Evolutionary conservation across 495 filamentous ascomycete species (phyloP).

Genomic region (Neurospora discreta): DNA sequence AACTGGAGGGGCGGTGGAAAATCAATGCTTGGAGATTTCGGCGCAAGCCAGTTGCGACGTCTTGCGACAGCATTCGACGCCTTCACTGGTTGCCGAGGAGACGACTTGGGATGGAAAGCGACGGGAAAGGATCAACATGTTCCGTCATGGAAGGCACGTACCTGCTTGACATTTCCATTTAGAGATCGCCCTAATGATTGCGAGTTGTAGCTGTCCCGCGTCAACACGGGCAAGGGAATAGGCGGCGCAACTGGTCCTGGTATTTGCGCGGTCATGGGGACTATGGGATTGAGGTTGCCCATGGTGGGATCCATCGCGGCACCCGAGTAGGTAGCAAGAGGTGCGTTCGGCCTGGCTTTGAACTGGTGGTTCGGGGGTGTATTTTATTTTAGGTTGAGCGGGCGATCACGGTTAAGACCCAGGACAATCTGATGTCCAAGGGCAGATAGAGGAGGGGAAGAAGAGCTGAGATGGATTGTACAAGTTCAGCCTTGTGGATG

Average conservation of each 20-base stretch:
- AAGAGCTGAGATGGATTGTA: background rate
- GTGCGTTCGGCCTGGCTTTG: background rate
- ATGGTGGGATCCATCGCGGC: background rate
- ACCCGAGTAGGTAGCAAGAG: background rate
- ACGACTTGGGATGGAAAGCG: constrained; percentile 1
- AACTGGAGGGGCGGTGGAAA: background rate
- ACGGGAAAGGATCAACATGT: constrained; percentile 2
- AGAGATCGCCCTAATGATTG: constrained; percentile 33
- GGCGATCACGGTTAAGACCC: background rate
- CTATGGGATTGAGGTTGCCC: background rate
- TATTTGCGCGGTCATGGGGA: background rate
- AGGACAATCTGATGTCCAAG: background rate
- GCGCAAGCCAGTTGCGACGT: background rate
- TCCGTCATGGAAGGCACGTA: constrained; percentile 16
- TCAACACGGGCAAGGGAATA: background rate
- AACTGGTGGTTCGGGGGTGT: background rate
- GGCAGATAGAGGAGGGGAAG: background rate
- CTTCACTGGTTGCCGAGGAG: background rate
- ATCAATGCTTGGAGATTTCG: background rate
- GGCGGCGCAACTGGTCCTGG: constrained; percentile 5
- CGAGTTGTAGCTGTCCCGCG: constrained; percentile 30
- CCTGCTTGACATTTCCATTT: constrained; percentile 36
- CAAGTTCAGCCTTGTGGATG: background rate
- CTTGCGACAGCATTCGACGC: background rate
- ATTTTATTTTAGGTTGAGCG: background rate